Conservation (phyloP, 352 stramenopile species). For the Phytophthora ramorum region DNA sequence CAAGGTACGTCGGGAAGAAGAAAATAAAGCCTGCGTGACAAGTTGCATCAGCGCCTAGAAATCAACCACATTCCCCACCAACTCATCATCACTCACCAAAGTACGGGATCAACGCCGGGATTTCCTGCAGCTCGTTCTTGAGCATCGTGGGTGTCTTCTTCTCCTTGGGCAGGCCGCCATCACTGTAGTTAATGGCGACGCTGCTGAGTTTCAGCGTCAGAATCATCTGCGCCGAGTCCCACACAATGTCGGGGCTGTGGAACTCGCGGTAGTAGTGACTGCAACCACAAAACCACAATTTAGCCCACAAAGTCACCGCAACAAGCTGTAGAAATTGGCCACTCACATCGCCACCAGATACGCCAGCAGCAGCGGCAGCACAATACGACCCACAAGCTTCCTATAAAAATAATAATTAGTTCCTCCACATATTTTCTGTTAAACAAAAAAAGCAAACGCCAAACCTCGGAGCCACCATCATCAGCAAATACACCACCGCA, state of each 20-base stretch:
- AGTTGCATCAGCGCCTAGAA: background rate
- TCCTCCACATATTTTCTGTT: constrained; percentile 2
- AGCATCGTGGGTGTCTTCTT: constrained; percentile 76
- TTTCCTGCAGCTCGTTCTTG: constrained; percentile 74
- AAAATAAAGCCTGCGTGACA: constrained; percentile 74
- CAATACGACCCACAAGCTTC: constrained; percentile 69
- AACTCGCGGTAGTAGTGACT: constrained; percentile 90
- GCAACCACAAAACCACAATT: constrained; percentile 1
- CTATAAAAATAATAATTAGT: constrained; percentile 32
- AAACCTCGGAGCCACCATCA: constrained; percentile 70
- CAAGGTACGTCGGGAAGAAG: constrained; percentile 90
- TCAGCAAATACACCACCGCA: constrained; percentile 69
- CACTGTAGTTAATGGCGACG: constrained; percentile 85
- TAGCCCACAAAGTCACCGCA: background rate
- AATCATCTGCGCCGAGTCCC: constrained; percentile 90
- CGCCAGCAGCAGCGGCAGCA: constrained; percentile 61
- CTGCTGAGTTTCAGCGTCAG: constrained; percentile 85
- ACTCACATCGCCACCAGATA: constrained; percentile 77
- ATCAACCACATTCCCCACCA: background rate
- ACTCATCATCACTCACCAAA: constrained; percentile 51
- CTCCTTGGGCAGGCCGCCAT: constrained; percentile 72
- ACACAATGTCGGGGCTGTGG: constrained; percentile 80
- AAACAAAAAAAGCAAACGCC: background rate
- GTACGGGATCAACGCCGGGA: constrained; percentile 74
- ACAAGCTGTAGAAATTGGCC: background rate